Base-by-base conservation (phyloP, 176 grass and related monocot species). In the Lolium rigidum region DNA sequence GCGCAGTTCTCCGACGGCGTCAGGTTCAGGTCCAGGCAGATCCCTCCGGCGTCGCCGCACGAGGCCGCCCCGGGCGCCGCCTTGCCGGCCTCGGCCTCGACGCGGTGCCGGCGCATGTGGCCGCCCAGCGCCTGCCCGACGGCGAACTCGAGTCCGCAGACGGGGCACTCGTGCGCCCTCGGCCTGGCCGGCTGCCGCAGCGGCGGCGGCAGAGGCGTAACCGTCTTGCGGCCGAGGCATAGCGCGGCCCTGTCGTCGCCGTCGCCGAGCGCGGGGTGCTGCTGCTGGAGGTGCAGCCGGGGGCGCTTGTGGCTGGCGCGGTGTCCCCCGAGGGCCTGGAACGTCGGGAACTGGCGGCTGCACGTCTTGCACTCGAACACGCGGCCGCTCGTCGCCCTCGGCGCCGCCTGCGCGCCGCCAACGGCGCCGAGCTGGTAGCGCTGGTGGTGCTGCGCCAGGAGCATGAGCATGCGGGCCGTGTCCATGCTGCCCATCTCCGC, bases 301-400 rank as follows among this genome's bases (percentile, higher is more conserved):
- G 90, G 75, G 14, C 86, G 89, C 80, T 92, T 99, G 90, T 96
- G 94, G 88, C 97, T 99, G 31, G 94, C 89, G 7, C 92, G 92
- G 92, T 99, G 97, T 1, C 97, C 97, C 0, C 97, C 97, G 3
- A 99, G 92, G 12, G 97, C 97, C 87, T 99, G 97, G 86, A 98
- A 98, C 56, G 97, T 94, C 2, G 89, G 80, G 86, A 98, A 98
- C 86, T 82, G 79, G 1, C 94, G 90, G 84, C 51, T 91, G 82
- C 97, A 95, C 12, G 97, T 98, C 86, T 95, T 98, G 94, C 97
- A 98, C 93, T 95, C 90, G 81, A 95, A 98, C 46, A 89, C 88
- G 78, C 92, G 91, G 79, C 70, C 67, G 68, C 71, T 15, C n/a
- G 2, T 12, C 37, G 18, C 73, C 41, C n/a, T n/a, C n/a, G 82